Evolutionary conservation across 352 stramenopile genomes (phyloP).

Genomic region (Phytophthora tentaculata): DNA sequence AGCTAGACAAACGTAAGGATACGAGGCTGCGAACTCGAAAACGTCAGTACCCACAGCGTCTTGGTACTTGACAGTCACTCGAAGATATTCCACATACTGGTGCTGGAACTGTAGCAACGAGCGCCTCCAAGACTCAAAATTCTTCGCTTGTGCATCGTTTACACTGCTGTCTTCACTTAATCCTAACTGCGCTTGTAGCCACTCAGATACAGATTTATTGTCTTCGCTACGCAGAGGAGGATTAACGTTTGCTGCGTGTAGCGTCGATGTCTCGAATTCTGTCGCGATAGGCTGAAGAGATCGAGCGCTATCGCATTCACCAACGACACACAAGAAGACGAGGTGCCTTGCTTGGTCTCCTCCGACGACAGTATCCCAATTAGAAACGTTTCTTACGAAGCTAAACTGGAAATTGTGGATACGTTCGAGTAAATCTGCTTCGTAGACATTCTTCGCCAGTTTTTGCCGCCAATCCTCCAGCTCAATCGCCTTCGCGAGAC

Average conservation of each 20-base stretch:
- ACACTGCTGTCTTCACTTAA: background rate
- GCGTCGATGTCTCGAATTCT: slow-evolving; percentile 23
- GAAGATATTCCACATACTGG: slow-evolving; percentile 36
- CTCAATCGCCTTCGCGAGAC: slow-evolving; percentile 27
- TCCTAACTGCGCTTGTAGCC: slow-evolving; percentile 39
- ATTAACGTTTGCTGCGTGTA: background rate
- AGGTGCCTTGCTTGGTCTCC: slow-evolving; percentile 29
- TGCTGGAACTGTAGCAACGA: slow-evolving; percentile 38
- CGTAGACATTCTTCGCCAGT: slow-evolving; percentile 46
- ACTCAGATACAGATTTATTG: slow-evolving; percentile 42
- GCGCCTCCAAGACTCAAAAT: slow-evolving; percentile 8
- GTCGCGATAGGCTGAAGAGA: slow-evolving; percentile 27
- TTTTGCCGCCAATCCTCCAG: slow-evolving; percentile 49
- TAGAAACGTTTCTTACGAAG: slow-evolving; percentile 37
- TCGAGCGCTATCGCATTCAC: slow-evolving; percentile 8
- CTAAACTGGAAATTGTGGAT: slow-evolving; percentile 51
- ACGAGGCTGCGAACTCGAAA: slow-evolving; percentile 55
- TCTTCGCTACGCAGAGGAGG: slow-evolving; percentile 7
- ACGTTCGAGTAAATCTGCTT: slow-evolving; percentile 46
- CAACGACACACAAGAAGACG: slow-evolving; percentile 41
- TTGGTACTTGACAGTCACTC: slow-evolving; percentile 38
- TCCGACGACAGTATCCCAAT: slow-evolving; percentile 24
- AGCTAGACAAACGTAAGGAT: slow-evolving; percentile 48
- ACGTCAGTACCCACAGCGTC: slow-evolving; percentile 47
- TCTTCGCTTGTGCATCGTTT: slow-evolving; percentile 5